Evolutionary conservation across 192 early-diverging fungal genomes (phyloP).

Genomic region (Dimargaris cristalligena): DNA sequence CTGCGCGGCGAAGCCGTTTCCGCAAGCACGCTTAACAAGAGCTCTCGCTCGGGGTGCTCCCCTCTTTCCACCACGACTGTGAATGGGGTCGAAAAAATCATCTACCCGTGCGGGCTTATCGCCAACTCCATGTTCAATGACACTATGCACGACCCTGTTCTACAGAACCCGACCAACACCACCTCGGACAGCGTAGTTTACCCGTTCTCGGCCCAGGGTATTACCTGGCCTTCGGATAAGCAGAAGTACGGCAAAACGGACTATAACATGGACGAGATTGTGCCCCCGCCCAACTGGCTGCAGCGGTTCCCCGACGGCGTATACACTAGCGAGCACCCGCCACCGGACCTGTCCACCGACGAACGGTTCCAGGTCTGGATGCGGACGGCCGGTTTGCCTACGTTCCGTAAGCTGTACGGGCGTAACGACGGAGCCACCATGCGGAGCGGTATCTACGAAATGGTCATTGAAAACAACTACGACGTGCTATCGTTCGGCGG

Average conservation of each 20-base stretch:
- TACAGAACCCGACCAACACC: constrained; percentile 32
- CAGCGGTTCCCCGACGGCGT: constrained; percentile 35
- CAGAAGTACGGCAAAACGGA: constrained; percentile 42
- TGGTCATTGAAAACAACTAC: constrained; percentile 67
- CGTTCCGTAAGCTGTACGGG: constrained; percentile 90
- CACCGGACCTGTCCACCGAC: constrained; percentile 41
- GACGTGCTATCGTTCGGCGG: constrained; percentile 75
- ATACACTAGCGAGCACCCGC: constrained; percentile 32
- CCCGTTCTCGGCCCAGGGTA: constrained; percentile 44
- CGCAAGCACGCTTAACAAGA: constrained; percentile 22
- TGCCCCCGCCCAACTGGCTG: constrained; percentile 82
- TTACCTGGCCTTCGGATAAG: constrained; percentile 79
- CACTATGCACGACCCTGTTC: constrained; percentile 36
- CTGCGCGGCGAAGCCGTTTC: constrained; percentile 44
- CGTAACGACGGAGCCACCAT: constrained; percentile 44
- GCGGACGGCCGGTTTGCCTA: constrained; percentile 87
- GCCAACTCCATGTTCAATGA: constrained; percentile 96
- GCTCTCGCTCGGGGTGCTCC: constrained; percentile 27
- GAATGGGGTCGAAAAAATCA: constrained; percentile 24
- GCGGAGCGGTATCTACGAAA: constrained; percentile 46
- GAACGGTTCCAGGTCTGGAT: constrained; percentile 97
- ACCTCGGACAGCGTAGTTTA: constrained; percentile 25
- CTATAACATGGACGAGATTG: constrained; percentile 34
- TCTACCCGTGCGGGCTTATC: constrained; percentile 96
- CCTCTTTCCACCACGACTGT: constrained; percentile 27